Evolutionary conservation across 1,284 basidiomycete species (phyloP), one percentile per base, ranked within the genome.

Genomic region (Stereum hirsutum): DNA sequence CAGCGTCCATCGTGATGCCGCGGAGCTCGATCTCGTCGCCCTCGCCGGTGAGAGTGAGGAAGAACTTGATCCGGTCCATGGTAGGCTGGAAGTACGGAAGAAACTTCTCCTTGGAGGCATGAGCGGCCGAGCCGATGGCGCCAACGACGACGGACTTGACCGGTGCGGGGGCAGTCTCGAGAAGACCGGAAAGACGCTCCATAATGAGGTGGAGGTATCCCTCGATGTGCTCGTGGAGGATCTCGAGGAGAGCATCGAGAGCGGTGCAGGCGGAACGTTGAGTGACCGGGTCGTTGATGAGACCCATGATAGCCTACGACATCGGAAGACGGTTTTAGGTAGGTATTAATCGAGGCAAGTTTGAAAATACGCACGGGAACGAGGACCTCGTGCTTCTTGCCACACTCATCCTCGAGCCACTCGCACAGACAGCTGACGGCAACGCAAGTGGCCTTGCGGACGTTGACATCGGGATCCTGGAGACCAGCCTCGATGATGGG

Each of bases 131-230:
- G 35, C 96, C 96, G 56, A 99, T 98, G 23, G 96, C 96, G 21
- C 96, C 96, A 39, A 92, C 95, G 56, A 99, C 91, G 51, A 98
- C 94, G 34, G 91, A 78, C 70, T 99, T 97, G 63, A 99, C 85
- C 28, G 82, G 62, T 48, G 89, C 64, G 21, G 92, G 85, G 3
- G 92, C 93, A 20, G 76, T 84, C 55, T 93, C 89, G 46, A 99
- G 82, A 20, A 99, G 77, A 46, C 82, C 82, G 27, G 84, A 80
- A 42, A 99, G 86, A 44, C 89, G 85, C 58, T 95, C 90, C 96
- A 99, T 99, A 59, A 99, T 91, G 48, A 91, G 77, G 38, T 80
- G 78, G 42, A 99, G 78, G 69, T 99, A 99, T 58, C 89, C 85
- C 47, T 86, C 86, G 50, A 93, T 90, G 54, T 85, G 81, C 52